Conservation (phyloP, 805 yeast species). For the Candida pseudofarinosa region DNA sequence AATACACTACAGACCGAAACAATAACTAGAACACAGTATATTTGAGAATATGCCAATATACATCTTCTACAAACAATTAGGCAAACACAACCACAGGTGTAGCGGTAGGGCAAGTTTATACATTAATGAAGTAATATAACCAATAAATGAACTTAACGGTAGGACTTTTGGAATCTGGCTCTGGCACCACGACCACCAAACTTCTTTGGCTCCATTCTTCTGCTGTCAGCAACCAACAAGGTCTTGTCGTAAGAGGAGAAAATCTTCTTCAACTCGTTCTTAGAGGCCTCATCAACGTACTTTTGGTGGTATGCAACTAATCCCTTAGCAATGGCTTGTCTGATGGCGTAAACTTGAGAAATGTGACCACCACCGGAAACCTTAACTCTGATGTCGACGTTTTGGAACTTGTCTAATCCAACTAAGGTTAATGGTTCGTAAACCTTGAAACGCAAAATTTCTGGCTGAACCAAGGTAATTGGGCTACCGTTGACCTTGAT, state of each 20-base stretch:
- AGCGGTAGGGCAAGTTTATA: neutral
- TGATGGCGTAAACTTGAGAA: conserved; percentile 98
- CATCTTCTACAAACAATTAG: neutral
- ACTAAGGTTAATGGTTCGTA: conserved; percentile 98
- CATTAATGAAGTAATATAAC: conserved; percentile 1
- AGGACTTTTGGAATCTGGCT: conserved; percentile 99
- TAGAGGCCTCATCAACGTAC: conserved; percentile 98
- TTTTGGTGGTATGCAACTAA: conserved; percentile 99
- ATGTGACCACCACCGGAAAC: conserved; percentile 99
- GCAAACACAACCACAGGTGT: neutral
- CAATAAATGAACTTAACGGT: conserved; percentile 67
- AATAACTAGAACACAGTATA: neutral
- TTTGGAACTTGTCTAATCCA: conserved; percentile 98
- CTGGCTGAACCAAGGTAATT: conserved; percentile 98
- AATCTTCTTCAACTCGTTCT: conserved; percentile 98
- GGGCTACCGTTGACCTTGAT: conserved; percentile 99
- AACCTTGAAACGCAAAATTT: conserved; percentile 98
- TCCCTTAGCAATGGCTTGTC: conserved; percentile 99
- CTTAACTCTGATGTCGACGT: conserved; percentile 97
- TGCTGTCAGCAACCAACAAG: conserved; percentile 97
- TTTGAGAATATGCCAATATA: neutral
- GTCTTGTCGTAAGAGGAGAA: conserved; percentile 98
- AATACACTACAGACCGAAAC: neutral
- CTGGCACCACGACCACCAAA: conserved; percentile 99
- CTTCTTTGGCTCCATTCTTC: conserved; percentile 99